These are phyloP conservation scores for Trichoderma oligosporum DNA, from an alignment of 2,329 filamentous ascomycete species.

Conservation along the genomic window DNA sequence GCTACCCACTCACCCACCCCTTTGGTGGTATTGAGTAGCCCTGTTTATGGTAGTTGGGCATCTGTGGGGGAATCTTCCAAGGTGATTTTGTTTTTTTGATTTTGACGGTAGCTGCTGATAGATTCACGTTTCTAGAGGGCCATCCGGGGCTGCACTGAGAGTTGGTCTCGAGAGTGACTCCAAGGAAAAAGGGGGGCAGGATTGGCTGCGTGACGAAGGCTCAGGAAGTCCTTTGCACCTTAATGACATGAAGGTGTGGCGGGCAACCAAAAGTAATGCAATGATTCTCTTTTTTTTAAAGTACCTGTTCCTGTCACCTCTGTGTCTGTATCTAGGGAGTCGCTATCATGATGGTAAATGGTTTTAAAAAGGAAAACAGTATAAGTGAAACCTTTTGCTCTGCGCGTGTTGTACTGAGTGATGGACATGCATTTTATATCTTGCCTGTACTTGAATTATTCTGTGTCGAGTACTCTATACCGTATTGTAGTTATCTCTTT, in stretches of 20 bases:
- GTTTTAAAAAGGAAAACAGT: no score
- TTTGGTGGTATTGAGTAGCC: slow-evolving; percentile 23
- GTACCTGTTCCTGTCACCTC: slow-evolving; percentile 32
- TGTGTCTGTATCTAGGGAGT: slow-evolving; percentile 38
- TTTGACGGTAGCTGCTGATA: slow-evolving; percentile 38
- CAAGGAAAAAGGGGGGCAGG: slow-evolving; percentile 31
- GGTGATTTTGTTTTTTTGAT: slow-evolving; percentile 32
- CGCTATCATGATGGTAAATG: slow-evolving; percentile 34
- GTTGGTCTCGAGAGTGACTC: slow-evolving; percentile 30
- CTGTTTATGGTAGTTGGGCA: slow-evolving; percentile 29
- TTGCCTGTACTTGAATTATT: no score
- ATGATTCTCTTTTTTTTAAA: slow-evolving; percentile 34
- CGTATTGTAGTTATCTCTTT: no score
- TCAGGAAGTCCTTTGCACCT: slow-evolving; percentile 39
- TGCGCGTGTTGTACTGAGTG: no score
- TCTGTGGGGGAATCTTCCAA: slow-evolving; percentile 28
- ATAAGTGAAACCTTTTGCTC: no score
- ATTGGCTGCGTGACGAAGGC: slow-evolving; percentile 38
- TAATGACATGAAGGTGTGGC: slow-evolving; percentile 35
- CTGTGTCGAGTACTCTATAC: no score
- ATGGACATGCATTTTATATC: no score
- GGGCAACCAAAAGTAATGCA: slow-evolving; percentile 45
- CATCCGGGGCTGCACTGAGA: slow-evolving; percentile 29
- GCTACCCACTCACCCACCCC: no score
- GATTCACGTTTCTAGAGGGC: slow-evolving; percentile 40